Conservation (phyloP, 2,329 filamentous ascomycete species). For the Sporothrix euskadiensis region DNA sequence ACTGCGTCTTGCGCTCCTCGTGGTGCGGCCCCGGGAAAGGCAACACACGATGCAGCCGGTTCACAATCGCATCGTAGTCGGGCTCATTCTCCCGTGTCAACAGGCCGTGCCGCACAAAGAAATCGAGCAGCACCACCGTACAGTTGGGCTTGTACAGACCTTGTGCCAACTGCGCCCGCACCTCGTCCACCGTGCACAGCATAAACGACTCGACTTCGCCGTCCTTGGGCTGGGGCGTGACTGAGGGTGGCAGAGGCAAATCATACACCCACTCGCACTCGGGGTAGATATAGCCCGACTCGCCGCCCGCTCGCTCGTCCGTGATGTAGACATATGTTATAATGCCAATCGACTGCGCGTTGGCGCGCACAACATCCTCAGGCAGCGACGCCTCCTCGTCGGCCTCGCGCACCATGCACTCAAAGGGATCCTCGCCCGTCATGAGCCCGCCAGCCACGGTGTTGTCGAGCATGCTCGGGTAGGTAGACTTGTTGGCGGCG, state of each 20-base stretch:
- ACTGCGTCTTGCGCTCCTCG: not conserved
- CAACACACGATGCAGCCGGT: constrained; percentile 73
- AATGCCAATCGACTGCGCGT: constrained; percentile 62
- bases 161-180: constrained; percentile 62
- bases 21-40: constrained; percentile 70
- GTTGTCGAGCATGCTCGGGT: constrained; percentile 91
- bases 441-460: constrained; percentile 83
- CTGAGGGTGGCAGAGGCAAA: constrained; percentile 70
- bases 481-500: constrained; percentile 77
- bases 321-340: constrained; percentile 86
- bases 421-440: constrained; percentile 76
- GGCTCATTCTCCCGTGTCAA: constrained; percentile 77
- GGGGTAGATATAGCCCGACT: constrained; percentile 80
- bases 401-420: constrained; percentile 80
- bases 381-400: constrained; percentile 85
- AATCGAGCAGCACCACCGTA: constrained; percentile 79
- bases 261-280: constrained; percentile 94
- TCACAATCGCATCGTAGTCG: constrained; percentile 72
- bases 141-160: constrained; percentile 94
- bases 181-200: constrained; percentile 74
- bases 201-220: constrained; percentile 86
- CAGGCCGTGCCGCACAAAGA: constrained; percentile 82
- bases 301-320: constrained; percentile 73
- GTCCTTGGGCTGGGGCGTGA: constrained; percentile 72
- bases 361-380: constrained; percentile 64